phyloP scores from a whole-genome alignment of 2,329 filamentous ascomycete species.

The Claviceps humidiphila region DNA sequence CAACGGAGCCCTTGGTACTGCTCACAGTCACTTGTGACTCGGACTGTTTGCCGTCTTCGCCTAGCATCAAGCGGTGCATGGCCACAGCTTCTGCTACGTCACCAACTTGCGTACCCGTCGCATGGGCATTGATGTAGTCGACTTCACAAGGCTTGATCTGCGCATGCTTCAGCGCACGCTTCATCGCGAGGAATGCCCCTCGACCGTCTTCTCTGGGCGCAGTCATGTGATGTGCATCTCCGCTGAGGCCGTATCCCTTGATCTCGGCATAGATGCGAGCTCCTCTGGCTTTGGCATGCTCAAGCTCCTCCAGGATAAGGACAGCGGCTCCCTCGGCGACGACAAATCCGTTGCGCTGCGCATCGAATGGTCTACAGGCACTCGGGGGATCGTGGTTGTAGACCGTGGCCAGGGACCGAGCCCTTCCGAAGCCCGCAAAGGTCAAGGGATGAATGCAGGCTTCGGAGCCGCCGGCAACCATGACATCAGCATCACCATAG shows the following conservation, averaged over 20 bases:
- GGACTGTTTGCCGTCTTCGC: slow-evolving; percentile 49
- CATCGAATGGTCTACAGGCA: slow-evolving; percentile 81
- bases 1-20: slow-evolving; percentile 86
- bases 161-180: slow-evolving; percentile 62
- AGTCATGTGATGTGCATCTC: slow-evolving; percentile 88
- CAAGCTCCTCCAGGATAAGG: slow-evolving; percentile 75
- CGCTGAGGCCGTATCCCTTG: slow-evolving; percentile 77
- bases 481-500: slow-evolving; percentile 84
- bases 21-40: slow-evolving; percentile 65
- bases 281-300: slow-evolving; percentile 69
- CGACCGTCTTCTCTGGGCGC: slow-evolving; percentile 71
- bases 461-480: slow-evolving; percentile 91
- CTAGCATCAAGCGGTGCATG: slow-evolving; percentile 64
- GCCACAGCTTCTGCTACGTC: slow-evolving; percentile 81
- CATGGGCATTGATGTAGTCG: slow-evolving; percentile 92
- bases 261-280: slow-evolving; percentile 82
- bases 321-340: slow-evolving; percentile 87
- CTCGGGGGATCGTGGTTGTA: slow-evolving; percentile 60
- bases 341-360: slow-evolving; percentile 69
- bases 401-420: slow-evolving; percentile 69
- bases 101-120: slow-evolving; percentile 74
- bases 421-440: slow-evolving; percentile 80
- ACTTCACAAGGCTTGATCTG: slow-evolving; percentile 54
- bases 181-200: slow-evolving; percentile 78
- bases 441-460: slow-evolving; percentile 92